Base-by-base conservation (phyloP, 768 basidiomycete species). In the Lactarius sanguifluus region DNA sequence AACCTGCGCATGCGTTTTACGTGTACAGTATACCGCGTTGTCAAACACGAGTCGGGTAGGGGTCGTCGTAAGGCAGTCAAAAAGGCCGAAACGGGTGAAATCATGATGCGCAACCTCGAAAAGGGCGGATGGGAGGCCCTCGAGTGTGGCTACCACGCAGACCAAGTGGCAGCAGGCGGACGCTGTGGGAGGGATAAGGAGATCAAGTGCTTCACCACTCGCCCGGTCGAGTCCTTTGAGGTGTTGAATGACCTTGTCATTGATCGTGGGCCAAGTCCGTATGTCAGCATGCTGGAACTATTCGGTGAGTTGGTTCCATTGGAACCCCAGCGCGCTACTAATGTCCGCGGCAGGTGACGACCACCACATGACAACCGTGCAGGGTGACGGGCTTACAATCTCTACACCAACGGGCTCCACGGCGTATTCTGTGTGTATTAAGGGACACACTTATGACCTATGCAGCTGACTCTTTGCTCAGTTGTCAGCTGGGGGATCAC, bases 1-100 rank as follows among this genome's bases (percentile, higher is more conserved):
- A 99, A 99, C 76, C 82, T 99, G 16, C 90, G 97, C 58, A 99
- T 99, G 97, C 88, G 97, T 34, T 99, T 99, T 77, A 98, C 96
- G 9, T 98, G 97, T 77, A 98, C 97, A 6, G 93, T 99, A 15
- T 99, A 96, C 76, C 91, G 97, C 47, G 91, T 95, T 5, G 87
- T 97, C 52, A 83, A 86, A 30, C 85, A 86, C 16, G 91, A 90
- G 73, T 83, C 62, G 5, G 83, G 85, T 28, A 86, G 81, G 72
- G 79, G 82, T 57, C 74, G 72, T 36, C 82, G 86, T 30, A 89
- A 91, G 67, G 97, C 96, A 0, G 88, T 98, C 59, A 95, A 96
- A 79, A 94, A 91, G 72, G 92, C 86, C 2, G 91, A 93, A 68
- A 96, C 94, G 1, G 97, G 97, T 12, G 96, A 97, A 75, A 98